These are phyloP conservation scores for Paxillus ammoniavirescens DNA, from an alignment of 768 basidiomycete species.

Conservation along the genomic window DNA sequence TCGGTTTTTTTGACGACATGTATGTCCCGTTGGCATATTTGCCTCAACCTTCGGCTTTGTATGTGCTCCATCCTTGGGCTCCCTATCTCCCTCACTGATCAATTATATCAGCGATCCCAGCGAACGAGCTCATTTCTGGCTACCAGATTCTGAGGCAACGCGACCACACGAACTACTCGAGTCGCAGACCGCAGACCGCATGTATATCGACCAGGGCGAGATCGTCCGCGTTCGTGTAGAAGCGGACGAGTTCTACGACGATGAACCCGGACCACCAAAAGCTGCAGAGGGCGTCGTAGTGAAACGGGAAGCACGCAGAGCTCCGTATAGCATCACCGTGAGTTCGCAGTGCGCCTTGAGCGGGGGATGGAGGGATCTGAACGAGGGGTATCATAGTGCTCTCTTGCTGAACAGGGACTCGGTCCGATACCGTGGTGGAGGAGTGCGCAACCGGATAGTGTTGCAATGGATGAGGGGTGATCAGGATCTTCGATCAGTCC, in stretches of 20 bases:
- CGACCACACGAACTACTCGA: constrained; percentile 64
- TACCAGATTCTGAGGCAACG: constrained; percentile 57
- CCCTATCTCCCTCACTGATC: background rate
- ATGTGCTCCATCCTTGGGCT: constrained; percentile 23
- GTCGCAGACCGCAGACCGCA: constrained; percentile 59
- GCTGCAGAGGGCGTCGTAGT: constrained; percentile 66
- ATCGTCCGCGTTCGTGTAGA: constrained; percentile 77
- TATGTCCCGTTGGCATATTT: constrained; percentile 79
- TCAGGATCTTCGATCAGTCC: no score
- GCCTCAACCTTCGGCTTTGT: constrained; percentile 83
- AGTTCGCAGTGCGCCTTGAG: constrained; percentile 20
- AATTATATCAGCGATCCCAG: constrained; percentile 61
- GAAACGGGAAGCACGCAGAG: constrained; percentile 44
- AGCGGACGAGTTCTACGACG: constrained; percentile 80
- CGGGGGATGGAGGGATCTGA: background rate
- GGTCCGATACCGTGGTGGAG: constrained; percentile 80
- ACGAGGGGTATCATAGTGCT: constrained; percentile 49
- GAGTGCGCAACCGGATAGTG: constrained; percentile 42
- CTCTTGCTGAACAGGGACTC: constrained; percentile 80
- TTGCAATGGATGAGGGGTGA: constrained; percentile 40
- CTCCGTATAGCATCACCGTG: constrained; percentile 74
- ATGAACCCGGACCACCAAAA: constrained; percentile 82
- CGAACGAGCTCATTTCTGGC: constrained; percentile 83
- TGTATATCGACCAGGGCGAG: constrained; percentile 81
- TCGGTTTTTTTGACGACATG: constrained; percentile 95